Conservation (phyloP, 371 early-diverging fungal species). For the Mortierella sp. region DNA sequence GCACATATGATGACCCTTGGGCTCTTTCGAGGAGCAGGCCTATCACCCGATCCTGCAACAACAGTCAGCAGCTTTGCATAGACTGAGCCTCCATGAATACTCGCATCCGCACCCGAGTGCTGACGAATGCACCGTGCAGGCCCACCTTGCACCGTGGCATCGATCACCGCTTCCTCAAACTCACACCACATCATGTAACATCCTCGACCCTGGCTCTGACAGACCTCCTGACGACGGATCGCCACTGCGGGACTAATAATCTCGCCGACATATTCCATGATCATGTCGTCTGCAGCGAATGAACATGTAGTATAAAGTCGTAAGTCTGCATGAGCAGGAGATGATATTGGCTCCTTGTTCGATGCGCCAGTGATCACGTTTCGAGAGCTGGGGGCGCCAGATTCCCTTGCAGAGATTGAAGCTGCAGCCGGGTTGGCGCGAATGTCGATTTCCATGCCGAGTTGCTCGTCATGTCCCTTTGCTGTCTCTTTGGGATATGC, state of each 20-base stretch:
- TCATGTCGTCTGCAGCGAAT: slow-evolving; percentile 12
- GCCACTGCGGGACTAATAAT: slow-evolving; percentile 15
- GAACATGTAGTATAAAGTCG: slow-evolving; percentile 6
- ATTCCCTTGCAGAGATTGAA: too few species aligned
- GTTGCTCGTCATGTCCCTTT: too few species aligned
- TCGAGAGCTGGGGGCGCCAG: too few species aligned
- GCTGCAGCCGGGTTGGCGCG: too few species aligned
- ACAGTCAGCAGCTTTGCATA: slow-evolving; percentile 6
- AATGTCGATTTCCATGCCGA: too few species aligned
- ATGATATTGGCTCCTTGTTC: too few species aligned
- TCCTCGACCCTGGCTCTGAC: slow-evolving; percentile 17
- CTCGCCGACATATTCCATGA: slow-evolving; percentile 25
- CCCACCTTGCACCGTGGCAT: slow-evolving; percentile 19
- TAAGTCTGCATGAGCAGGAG: slow-evolving; percentile 8
- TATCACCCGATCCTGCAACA: neutral
- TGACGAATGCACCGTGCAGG: slow-evolving; percentile 17
- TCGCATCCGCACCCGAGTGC: neutral
- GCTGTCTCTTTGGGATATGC: too few species aligned
- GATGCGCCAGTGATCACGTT: too few species aligned
- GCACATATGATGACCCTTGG: slow-evolving; percentile 14
- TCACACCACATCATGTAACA: slow-evolving; percentile 31
- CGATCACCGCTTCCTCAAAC: slow-evolving; percentile 18
- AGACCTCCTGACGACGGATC: slow-evolving; percentile 12
- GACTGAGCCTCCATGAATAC: neutral
- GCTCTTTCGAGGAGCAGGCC: neutral